Evolutionary conservation across 164 flowering plant species (phyloP).

Genomic region (Cinnamomum chago): DNA sequence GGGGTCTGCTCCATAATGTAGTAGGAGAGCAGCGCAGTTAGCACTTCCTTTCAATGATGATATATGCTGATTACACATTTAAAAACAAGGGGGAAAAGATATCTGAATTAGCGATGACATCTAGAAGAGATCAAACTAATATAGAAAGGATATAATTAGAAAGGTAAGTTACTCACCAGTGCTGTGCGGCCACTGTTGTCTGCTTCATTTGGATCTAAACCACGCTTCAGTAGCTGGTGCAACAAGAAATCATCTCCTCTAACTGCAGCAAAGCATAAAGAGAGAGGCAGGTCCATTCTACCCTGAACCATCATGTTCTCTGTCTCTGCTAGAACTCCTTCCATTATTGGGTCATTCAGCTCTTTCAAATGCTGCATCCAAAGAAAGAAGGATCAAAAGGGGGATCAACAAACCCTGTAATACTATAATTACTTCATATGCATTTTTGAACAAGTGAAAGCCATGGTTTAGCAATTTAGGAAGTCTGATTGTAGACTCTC

Average conservation of each 20-base stretch:
- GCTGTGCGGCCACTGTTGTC: constrained; percentile 77
- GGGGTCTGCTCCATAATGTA: constrained; percentile 79
- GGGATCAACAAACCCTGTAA: too few relatives aligned
- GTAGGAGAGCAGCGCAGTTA: constrained; percentile 63
- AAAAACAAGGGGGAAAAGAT: constrained; percentile 2
- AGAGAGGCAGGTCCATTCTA: constrained; percentile 82
- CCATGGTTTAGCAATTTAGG: not conserved
- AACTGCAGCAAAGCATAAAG: constrained; percentile 72
- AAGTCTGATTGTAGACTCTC: too few relatives aligned
- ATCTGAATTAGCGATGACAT: not conserved
- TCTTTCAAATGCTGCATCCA: constrained; percentile 73
- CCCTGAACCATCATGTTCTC: constrained; percentile 88
- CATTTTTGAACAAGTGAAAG: not conserved
- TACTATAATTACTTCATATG: not conserved
- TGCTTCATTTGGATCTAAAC: constrained; percentile 82
- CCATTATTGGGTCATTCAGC: constrained; percentile 64
- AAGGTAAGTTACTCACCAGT: constrained; percentile 41
- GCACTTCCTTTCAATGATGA: constrained; percentile 76
- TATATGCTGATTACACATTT: constrained; percentile 52
- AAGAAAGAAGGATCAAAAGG: not conserved
- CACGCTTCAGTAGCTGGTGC: constrained; percentile 65
- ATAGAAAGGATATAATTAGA: not conserved
- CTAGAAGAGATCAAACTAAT: not conserved
- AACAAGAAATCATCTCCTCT: constrained; percentile 74
- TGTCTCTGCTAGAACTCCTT: constrained; percentile 64